Conservation (phyloP, 2,329 filamentous ascomycete species). For the Aspergillus neoniger region DNA sequence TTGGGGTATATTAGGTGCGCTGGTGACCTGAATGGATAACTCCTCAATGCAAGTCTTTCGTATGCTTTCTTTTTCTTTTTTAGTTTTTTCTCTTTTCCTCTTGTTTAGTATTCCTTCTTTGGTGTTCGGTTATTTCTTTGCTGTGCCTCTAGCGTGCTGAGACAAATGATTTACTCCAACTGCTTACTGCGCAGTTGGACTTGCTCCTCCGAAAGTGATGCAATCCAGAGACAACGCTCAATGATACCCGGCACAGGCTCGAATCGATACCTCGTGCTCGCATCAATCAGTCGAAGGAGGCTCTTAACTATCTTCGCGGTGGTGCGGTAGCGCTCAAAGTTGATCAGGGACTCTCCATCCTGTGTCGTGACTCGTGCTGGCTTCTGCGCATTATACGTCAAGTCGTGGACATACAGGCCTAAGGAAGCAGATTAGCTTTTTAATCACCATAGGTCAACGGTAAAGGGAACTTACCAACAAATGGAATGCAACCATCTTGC, state of each 20-base stretch:
- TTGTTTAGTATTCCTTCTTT: neutral
- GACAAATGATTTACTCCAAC: conserved; percentile 37
- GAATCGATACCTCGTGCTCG: conserved; percentile 63
- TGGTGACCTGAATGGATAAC: neutral
- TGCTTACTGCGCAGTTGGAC: conserved; percentile 51
- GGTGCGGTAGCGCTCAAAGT: conserved; percentile 68
- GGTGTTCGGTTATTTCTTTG: neutral
- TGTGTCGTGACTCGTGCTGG: conserved; percentile 57
- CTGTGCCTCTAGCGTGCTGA: neutral
- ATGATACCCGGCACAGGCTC: conserved; percentile 59
- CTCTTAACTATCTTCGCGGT: conserved; percentile 66
- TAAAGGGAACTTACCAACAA: conserved; percentile 53
- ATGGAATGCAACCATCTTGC: conserved; percentile 65
- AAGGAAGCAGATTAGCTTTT: neutral
- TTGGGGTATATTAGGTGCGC: conserved; percentile 7
- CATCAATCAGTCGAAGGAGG: conserved; percentile 63
- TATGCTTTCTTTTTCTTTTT: neutral
- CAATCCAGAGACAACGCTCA: conserved; percentile 66
- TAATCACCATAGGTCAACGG: neutral
- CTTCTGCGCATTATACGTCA: conserved; percentile 69
- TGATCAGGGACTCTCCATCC: conserved; percentile 59
- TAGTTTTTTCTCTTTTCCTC: neutral
- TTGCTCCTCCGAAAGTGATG: conserved; percentile 60
- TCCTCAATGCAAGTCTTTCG: neutral
- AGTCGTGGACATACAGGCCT: conserved; percentile 66